Base-by-base conservation (phyloP, 331 rosid species). In the Prunus yedoensis region DNA sequence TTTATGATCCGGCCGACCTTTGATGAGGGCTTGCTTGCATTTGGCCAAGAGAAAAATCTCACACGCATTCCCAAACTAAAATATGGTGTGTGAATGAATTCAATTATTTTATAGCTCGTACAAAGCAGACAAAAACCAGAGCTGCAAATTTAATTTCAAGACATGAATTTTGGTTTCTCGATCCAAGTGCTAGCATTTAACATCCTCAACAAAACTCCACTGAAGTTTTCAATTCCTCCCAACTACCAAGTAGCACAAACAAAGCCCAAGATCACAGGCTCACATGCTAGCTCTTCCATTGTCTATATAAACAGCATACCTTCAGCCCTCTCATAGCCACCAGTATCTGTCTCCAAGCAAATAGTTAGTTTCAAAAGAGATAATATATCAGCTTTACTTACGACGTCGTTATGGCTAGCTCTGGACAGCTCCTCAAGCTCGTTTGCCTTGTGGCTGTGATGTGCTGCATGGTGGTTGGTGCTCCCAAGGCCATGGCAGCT, bases 401-500 rank as follows among this genome's bases (percentile, higher is more conserved):
- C 43, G n/a, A 27, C 18, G 59, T 27, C 1, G 32, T 4, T 2
- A 73, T 73, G 77, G 69, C 77, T 18, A 41, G 35, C 67, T 72
- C 67, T 15, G 56, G 76, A 58, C 68, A 61, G 66, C 13, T 60
- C 27, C 69, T 27, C 17, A 83, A 18, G 81, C 5, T 83, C 59
- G 49, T 60, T 20, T 73, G 23, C 38, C 10, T 87, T 15, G 74
- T 45, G 45, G 69, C 45, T 45, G 43, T 78, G 18, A 53, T 82
- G 76, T 78, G 66, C 54, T 80, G 72, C 59, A 20, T 68, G 11
- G 85, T 63, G n/a, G 77, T 68, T 18, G 41, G 61, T 6, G 59
- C 30, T 32, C 85, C 83, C 28, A 57, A 57, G 0, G 82, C 86
- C 8, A 8, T 79, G 20, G 91, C 75, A 0, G 78, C 56, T 0